Conservation (phyloP, 2,329 filamentous ascomycete species). For the Calonectria honghensis region DNA sequence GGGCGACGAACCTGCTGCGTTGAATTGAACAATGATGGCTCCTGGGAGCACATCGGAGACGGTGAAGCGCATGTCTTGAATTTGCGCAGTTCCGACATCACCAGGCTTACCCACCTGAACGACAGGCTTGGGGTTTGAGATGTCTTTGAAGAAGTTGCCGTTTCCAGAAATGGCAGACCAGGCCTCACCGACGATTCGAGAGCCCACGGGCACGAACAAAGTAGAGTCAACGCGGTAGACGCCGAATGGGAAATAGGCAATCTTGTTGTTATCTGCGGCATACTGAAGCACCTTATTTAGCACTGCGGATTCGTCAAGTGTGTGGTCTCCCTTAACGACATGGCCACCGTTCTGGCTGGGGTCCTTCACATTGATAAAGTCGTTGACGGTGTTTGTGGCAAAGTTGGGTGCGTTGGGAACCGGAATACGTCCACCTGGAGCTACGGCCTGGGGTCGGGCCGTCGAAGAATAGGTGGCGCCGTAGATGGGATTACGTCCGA, state of each 20-base stretch:
- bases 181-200: constrained; percentile 11
- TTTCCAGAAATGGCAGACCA: constrained; percentile 18
- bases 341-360: constrained; percentile 15
- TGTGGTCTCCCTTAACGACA: constrained; percentile 5
- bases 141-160: constrained; percentile 1
- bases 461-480: not conserved
- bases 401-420: constrained; percentile 15
- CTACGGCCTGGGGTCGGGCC: not conserved
- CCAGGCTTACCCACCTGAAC: constrained; percentile 9
- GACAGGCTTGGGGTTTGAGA: constrained; percentile 1
- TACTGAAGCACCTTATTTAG: constrained; percentile 12
- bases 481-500: constrained; percentile 16
- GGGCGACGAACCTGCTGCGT: not conserved
- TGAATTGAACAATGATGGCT: constrained; percentile 16
- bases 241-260: constrained; percentile 7
- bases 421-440: not conserved
- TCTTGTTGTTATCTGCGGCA: constrained; percentile 8
- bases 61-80: constrained; percentile 16
- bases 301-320: not conserved
- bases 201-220: not conserved
- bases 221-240: constrained; percentile 6
- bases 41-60: constrained; percentile 11
- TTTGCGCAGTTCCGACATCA: constrained; percentile 11
- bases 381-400: not conserved
- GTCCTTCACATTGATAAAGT: constrained; percentile 14